These are phyloP conservation scores for Coemansia sp. DNA, from an alignment of 192 early-diverging fungal species.

Conservation along the genomic window DNA sequence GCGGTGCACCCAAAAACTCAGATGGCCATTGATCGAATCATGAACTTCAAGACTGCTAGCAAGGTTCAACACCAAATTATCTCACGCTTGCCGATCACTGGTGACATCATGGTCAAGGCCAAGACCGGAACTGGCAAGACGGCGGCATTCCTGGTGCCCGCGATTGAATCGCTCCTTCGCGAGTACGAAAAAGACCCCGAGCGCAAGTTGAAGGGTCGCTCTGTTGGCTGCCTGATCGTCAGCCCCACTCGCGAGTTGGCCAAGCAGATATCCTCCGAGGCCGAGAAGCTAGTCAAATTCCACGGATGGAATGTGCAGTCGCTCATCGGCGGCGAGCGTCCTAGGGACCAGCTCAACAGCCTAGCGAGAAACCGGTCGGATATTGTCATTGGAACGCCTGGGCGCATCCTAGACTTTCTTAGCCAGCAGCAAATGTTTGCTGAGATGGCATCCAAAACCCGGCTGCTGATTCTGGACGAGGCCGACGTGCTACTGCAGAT, in stretches of 20 bases:
- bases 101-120: constrained; percentile 90
- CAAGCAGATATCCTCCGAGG: constrained; percentile 79
- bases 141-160: constrained; percentile 89
- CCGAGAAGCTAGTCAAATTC: constrained; percentile 62
- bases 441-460: constrained; percentile 53
- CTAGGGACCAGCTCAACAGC: constrained; percentile 55
- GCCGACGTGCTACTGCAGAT: constrained; percentile 93
- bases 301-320: constrained; percentile 68
- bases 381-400: constrained; percentile 94
- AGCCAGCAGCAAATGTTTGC: constrained; percentile 58
- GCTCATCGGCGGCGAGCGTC: constrained; percentile 78
- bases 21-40: constrained; percentile 61
- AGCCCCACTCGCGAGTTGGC: constrained; percentile 93
- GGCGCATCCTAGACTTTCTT: constrained; percentile 82
- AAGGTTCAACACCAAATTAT: constrained; percentile 86
- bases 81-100: constrained; percentile 63
- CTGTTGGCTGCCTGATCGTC: constrained; percentile 72
- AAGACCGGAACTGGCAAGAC: constrained; percentile 99
- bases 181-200: constrained; percentile 67
- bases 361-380: constrained; percentile 65
- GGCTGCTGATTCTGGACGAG: constrained; percentile 86
- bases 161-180: constrained; percentile 70
- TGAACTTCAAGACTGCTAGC: constrained; percentile 79
- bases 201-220: constrained; percentile 45
- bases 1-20: constrained; percentile 50